Evolutionary conservation across 1,284 basidiomycete genomes (phyloP), one percentile per base, ranked within the genome.

Genomic region (Tilletia indica): DNA sequence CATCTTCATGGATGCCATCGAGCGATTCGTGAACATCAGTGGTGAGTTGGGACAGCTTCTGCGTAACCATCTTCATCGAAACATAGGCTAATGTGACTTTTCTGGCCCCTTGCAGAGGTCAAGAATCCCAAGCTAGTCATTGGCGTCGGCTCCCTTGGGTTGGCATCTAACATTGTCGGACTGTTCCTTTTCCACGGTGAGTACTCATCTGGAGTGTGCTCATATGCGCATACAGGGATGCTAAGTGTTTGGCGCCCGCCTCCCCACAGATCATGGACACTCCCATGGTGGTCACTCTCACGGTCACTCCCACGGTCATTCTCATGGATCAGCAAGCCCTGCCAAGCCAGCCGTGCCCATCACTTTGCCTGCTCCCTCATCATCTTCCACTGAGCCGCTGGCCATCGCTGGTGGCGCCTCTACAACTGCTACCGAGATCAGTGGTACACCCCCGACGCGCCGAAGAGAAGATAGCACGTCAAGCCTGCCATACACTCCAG

Each of bases 141-240:
- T 3, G 86, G 96, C 36, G 96, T 99, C 38, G 97, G 97, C 19
- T 90, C 89, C 19, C 86, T 95, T 5, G 97, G 97, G 48, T 87
- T 99, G 6, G 89, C 91, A 0, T 96, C 93, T 49, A 99, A 99
- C 82, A 88, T 99, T 48, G 88, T 98, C 67, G 96, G 97, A 19
- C 86, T 99, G 36, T 92, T 96, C 86, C 87, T 99, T 72, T 99
- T 99, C 88, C 94, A 97, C 83, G 96, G 76, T 49, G 19, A 67
- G 58, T 63, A n/a, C 4, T 1, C 25, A 19, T 19, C 8, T 8
- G 12, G 2, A 8, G n/a, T 1, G 19, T 31, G 25, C 6, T 54
- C 51, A 8, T 21, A 2, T 31, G 12, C 25, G 51, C 2, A 54
- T 21, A 54, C 19, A 54, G 2, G 25, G 2, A n/a, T n/a, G 12